Base-by-base conservation (phyloP, 169 alveolate genomes). In the Eimeria sp. region DNA sequence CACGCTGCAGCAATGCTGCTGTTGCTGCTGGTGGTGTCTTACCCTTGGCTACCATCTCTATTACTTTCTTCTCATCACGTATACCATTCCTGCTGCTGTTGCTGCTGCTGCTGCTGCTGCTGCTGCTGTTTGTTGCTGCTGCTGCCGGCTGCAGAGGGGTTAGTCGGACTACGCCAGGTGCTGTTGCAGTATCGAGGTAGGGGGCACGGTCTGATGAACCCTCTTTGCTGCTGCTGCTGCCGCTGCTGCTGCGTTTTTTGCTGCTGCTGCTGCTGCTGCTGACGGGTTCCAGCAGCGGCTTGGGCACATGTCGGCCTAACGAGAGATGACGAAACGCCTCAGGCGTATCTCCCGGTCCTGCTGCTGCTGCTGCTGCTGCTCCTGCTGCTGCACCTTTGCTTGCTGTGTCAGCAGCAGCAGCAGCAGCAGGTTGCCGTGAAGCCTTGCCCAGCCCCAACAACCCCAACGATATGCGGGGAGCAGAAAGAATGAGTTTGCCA, bases 141-240 rank as follows among this genome's bases (percentile, higher is more conserved):
- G 51, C 47, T n/a, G 57, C n/a, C 3, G 84, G 84, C 20, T 73
- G 54, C 10, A 73, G 0, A 27, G 84, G 84, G 18, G 13, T 11
- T 6, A 78, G 63, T 13, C 67, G 40, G 45, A 78, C 89, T 13
- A 78, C 67, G 6, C 89, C 89, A 43, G 89, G 89, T 13, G 89
- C 89, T 49, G 89, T 34, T 49, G 89, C 51, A 13, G 89, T 78
- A 27, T 78, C 65, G 13, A 78, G 65, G 89, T 43, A 78, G 89
- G 61, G 61, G 61, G 61, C 61, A 14, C 61, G 61, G 6, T 54
- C 16, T 54, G 89, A n/a, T 18, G 61, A 11, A 4, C 4, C 40
- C 40, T 34, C 40, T 34, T 34, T 54, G 61, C 61, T 54, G 61
- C 16, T 54, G 61, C 61, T 54, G 89, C 65, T 18, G 61, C 61